These are phyloP conservation scores for Akanthomyces lecanii DNA, from an alignment of 2,329 filamentous ascomycete species.

Conservation along the genomic window DNA sequence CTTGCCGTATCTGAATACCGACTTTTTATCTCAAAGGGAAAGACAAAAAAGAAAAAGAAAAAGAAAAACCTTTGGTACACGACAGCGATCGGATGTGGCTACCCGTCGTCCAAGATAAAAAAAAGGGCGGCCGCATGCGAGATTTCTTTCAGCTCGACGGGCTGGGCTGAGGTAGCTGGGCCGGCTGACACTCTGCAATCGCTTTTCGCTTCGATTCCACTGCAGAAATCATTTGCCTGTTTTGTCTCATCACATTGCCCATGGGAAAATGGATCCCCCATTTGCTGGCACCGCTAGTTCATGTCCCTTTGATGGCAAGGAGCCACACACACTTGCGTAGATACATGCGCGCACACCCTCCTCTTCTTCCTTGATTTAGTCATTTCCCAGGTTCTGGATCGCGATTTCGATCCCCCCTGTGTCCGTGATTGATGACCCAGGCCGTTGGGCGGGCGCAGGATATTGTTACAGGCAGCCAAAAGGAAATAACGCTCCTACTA, in stretches of 20 bases:
- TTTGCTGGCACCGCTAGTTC: not conserved
- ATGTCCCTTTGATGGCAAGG: not conserved
- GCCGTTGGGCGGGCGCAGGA: not conserved
- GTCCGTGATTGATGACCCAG: not conserved
- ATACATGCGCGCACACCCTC: not conserved
- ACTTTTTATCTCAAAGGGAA: no score
- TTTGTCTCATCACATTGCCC: conserved; percentile 5
- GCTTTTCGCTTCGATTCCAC: no score
- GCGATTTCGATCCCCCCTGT: conserved; percentile 8
- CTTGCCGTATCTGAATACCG: not conserved
- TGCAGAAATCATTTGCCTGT: not conserved
- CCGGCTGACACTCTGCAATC: no score
- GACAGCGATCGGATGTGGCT: no score
- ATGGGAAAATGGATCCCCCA: not conserved
- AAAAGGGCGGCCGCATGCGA: no score
- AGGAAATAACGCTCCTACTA: not conserved
- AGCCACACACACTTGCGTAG: not conserved
- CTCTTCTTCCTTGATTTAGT: not conserved
- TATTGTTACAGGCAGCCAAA: not conserved
- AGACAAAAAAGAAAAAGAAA: no score
- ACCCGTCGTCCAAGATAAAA: no score
- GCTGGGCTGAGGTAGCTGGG: no score
- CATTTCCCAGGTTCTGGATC: not conserved
- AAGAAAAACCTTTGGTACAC: no score
- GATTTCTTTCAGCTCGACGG: not conserved